These are phyloP conservation scores for Apophysomyces sp. DNA, from an alignment of 371 early-diverging fungal species.

Conservation along the genomic window DNA sequence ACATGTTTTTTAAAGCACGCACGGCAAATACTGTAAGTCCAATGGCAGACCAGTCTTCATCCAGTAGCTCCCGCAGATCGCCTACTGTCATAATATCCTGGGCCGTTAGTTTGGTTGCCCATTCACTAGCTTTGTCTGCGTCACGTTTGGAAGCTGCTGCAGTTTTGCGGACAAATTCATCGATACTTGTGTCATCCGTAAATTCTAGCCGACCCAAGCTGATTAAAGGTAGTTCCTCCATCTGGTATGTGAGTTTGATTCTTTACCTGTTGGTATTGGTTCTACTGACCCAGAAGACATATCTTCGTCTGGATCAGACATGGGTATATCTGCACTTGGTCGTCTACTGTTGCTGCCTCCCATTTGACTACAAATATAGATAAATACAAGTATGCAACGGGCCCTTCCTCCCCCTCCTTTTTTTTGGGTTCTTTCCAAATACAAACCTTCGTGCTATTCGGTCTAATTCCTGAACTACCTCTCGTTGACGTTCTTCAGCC, in stretches of 20 bases:
- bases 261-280: not conserved
- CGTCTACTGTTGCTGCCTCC: not conserved
- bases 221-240: not conserved
- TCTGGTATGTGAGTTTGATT: too few relatives aligned
- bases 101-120: conserved; percentile 66
- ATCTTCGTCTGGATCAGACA: not conserved
- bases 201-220: conserved; percentile 39
- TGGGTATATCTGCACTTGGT: conserved; percentile 1
- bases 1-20: conserved; percentile 80
- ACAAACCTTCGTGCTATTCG: conserved; percentile 12
- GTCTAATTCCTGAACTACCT: conserved; percentile 24
- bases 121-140: conserved; percentile 72
- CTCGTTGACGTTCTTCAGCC: conserved; percentile 36
- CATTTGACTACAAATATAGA: not conserved
- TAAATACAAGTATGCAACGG: not conserved
- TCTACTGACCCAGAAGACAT: not conserved
- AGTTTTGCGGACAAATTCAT: conserved; percentile 68
- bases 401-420: not conserved
- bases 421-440: not conserved
- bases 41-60: conserved; percentile 75
- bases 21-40: conserved; percentile 87
- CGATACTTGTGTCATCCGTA: conserved; percentile 60
- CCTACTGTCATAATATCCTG: conserved; percentile 85
- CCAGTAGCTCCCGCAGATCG: conserved; percentile 72
- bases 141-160: conserved; percentile 67